phyloP scores from a whole-genome alignment of 306 rosid species.

The Mimosa pudica region DNA sequence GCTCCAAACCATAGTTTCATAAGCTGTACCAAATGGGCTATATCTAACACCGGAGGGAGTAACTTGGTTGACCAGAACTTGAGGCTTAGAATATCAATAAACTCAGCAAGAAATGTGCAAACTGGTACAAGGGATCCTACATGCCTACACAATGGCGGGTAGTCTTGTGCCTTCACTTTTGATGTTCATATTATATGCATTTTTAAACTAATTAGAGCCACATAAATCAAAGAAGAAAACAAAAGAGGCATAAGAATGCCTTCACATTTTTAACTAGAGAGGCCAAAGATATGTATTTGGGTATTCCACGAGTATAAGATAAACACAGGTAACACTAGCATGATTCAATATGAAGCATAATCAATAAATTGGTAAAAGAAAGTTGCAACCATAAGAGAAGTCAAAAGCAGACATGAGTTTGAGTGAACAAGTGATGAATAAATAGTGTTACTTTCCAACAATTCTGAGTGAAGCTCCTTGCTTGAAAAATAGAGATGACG shows the following conservation, averaged over 20 bases:
- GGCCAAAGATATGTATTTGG: neutral
- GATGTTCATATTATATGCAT: neutral
- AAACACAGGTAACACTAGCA: neutral
- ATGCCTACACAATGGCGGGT: neutral
- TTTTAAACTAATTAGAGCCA: neutral
- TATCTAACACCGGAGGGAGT: neutral
- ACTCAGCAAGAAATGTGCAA: neutral
- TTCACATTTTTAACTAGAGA: neutral
- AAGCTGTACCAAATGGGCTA: no score
- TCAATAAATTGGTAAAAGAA: constrained; percentile 10
- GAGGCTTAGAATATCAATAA: neutral
- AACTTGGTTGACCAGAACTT: neutral
- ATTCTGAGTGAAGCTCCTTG: constrained; percentile 79
- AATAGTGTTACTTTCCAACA: constrained; percentile 63
- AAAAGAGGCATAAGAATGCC: neutral
- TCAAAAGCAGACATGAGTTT: neutral
- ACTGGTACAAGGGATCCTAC: neutral
- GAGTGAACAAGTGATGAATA: neutral
- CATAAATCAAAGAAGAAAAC: neutral
- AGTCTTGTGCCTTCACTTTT: neutral
- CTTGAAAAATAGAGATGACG: constrained; percentile 71
- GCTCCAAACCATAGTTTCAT: no score
- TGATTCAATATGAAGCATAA: neutral
- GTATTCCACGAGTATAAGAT: neutral
- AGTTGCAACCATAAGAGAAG: neutral